Conservation (phyloP, 169 alveolate genomes). For the Theileria sp. region DNA sequence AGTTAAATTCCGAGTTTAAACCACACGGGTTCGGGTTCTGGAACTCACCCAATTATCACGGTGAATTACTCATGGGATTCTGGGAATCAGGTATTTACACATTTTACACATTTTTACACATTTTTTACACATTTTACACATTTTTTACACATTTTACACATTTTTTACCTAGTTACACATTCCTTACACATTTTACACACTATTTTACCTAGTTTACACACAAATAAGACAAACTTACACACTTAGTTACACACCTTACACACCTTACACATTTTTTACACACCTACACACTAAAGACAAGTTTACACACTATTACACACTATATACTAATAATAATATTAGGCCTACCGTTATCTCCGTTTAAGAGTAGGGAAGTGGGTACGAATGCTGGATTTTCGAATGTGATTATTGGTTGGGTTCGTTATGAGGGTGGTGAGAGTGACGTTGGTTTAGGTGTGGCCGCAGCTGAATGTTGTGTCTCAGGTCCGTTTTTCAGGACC, state of each 20-base stretch:
- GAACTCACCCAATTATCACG: slow-evolving; percentile 77
- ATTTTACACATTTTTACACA: not conserved
- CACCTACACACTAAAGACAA: too few relatives aligned
- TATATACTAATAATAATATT: not conserved
- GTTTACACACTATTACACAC: not conserved
- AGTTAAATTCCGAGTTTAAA: slow-evolving; percentile 73
- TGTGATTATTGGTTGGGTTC: slow-evolving; percentile 78
- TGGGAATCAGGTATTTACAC: slow-evolving; percentile 80
- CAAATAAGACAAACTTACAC: too few relatives aligned
- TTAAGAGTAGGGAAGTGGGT: slow-evolving; percentile 80
- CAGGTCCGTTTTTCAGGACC: slow-evolving; percentile 80
- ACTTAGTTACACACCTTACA: not conserved
- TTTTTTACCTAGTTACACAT: not conserved
- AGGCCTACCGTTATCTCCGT: slow-evolving; percentile 83
- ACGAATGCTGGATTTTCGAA: slow-evolving; percentile 84
- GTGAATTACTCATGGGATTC: slow-evolving; percentile 84
- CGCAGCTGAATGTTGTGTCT: slow-evolving; percentile 83
- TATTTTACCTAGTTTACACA: too few relatives aligned
- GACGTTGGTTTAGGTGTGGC: slow-evolving; percentile 79
- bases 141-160: too few relatives aligned
- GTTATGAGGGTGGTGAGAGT: slow-evolving; percentile 51
- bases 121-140: not conserved
- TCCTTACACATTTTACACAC: not conserved
- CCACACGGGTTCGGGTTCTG: slow-evolving; percentile 90
- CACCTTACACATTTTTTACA: not conserved